A percentile compares a stretch with the other conserved stretches of the same genome.
These are phyloP conservation scores for Suhomyces yuchorum DNA, from an alignment of 1,139 yeast species.

Conservation along the genomic window DNA sequence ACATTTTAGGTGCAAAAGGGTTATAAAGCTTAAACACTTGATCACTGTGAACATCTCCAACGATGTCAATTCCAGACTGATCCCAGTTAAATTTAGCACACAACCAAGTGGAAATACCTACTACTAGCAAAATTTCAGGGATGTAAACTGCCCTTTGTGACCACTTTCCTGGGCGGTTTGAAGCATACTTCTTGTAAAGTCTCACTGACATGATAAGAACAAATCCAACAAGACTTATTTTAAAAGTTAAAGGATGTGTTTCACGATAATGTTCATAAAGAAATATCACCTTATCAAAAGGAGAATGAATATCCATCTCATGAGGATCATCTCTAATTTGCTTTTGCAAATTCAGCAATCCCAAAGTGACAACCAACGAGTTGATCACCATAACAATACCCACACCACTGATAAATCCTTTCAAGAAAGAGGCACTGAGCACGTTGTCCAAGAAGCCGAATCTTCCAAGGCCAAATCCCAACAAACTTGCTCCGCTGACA, in stretches of 20 bases:
- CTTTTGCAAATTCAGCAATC: constrained; percentile 50
- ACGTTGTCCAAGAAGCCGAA: constrained; percentile 91
- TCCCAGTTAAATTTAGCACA: constrained; percentile 60
- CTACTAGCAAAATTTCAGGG: constrained; percentile 84
- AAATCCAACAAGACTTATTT: constrained; percentile 55
- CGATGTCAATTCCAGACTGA: constrained; percentile 59
- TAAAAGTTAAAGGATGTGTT: constrained; percentile 53
- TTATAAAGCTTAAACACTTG: constrained; percentile 32
- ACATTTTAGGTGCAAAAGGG: constrained; percentile 32
- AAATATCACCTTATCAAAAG: constrained; percentile 69
- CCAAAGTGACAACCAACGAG: constrained; percentile 72
- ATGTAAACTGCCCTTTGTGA: constrained; percentile 49
- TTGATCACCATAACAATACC: constrained; percentile 87
- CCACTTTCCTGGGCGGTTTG: constrained; percentile 18
- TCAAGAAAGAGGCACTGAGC: constrained; percentile 73
- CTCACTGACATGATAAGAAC: constrained; percentile 43
- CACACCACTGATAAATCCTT: constrained; percentile 93
- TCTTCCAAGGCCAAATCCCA: constrained; percentile 78
- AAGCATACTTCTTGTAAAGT: constrained; percentile 40
- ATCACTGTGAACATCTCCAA: constrained; percentile 61
- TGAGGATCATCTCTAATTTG: constrained; percentile 36
- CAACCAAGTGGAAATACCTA: constrained; percentile 60
- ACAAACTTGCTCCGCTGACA: constrained; percentile 71
- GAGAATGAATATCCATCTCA: constrained; percentile 67
- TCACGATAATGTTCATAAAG: constrained; percentile 43